Conservation (phyloP, 169 alveolate genomes). For the Cryptosporidium xiaoi region DNA sequence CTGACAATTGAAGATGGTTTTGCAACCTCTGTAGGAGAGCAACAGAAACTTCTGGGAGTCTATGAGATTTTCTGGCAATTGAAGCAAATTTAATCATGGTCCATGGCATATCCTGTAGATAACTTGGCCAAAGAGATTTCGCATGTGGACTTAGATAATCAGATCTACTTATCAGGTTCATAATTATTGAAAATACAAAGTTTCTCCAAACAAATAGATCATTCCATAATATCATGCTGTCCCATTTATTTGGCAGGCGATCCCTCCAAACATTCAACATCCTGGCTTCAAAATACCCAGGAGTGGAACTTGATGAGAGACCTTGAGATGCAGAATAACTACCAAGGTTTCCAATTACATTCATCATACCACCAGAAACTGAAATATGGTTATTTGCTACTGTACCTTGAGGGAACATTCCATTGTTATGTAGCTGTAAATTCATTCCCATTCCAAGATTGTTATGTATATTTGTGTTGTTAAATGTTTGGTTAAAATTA, state of each 20-base stretch:
- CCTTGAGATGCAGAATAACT: slow-evolving; percentile 6
- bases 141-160: slow-evolving; percentile 66
- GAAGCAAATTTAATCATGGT: slow-evolving; percentile 81
- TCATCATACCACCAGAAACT: not conserved
- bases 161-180: slow-evolving; percentile 50
- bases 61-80: slow-evolving; percentile 80
- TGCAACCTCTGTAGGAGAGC: slow-evolving; percentile 81
- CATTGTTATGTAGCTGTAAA: not conserved
- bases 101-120: slow-evolving; percentile 82
- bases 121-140: slow-evolving; percentile 74
- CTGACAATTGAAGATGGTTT: slow-evolving; percentile 71
- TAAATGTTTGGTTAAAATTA: not conserved
- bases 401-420: not conserved
- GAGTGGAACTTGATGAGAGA: slow-evolving; percentile 9
- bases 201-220: slow-evolving; percentile 80
- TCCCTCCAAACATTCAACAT: slow-evolving; percentile 80
- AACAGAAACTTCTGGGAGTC: slow-evolving; percentile 80
- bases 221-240: slow-evolving; percentile 80
- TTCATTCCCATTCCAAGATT: not conserved
- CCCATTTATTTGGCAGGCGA: slow-evolving; percentile 78
- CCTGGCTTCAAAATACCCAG: slow-evolving; percentile 73
- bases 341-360: slow-evolving; percentile 14
- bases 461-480: slow-evolving; percentile 1
- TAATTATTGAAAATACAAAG: slow-evolving; percentile 76
- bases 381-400: not conserved